A percentile compares a stretch with the other conserved stretches of the same genome.
Conservation (phyloP, 208 protist genomes). For the Crithidia expoeki region DNA sequence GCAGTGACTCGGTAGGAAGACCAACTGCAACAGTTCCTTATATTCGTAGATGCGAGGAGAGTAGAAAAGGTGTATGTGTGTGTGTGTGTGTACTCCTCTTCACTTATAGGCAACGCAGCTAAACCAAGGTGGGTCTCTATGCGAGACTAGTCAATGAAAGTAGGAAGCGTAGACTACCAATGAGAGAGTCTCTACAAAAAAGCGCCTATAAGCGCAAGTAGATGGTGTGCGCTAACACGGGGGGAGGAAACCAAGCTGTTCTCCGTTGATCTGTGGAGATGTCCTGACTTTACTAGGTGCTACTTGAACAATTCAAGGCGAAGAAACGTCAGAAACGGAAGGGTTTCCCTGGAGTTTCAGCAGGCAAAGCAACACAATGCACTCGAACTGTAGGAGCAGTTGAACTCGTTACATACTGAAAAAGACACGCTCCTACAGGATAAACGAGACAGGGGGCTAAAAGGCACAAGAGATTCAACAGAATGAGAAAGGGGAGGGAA, state of each 20-base stretch:
- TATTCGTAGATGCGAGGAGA: too few relatives aligned
- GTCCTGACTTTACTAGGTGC: too few relatives aligned
- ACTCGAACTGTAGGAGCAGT: too few relatives aligned
- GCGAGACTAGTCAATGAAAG: neutral
- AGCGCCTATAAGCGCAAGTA: neutral
- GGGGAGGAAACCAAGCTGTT: neutral
- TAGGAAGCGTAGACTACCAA: neutral
- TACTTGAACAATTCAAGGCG: too few relatives aligned
- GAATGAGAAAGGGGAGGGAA: neutral
- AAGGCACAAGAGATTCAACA: neutral
- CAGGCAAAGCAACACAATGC: too few relatives aligned
- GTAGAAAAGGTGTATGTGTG: constrained; percentile 1
- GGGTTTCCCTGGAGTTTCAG: too few relatives aligned
- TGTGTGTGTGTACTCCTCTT: neutral
- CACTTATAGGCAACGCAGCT: neutral
- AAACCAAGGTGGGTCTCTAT: neutral
- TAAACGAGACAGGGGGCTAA: neutral
- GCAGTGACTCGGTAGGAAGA: too few relatives aligned
- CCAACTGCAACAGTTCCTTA: too few relatives aligned
- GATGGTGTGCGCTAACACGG: neutral
- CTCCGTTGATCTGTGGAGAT: too few relatives aligned
- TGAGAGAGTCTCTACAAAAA: neutral
- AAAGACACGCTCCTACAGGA: too few relatives aligned
- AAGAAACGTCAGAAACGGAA: too few relatives aligned
- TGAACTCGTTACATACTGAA: too few relatives aligned